These are phyloP conservation scores for Sporothrix phasma DNA, from an alignment of 2,329 filamentous ascomycete species.

Conservation along the genomic window DNA sequence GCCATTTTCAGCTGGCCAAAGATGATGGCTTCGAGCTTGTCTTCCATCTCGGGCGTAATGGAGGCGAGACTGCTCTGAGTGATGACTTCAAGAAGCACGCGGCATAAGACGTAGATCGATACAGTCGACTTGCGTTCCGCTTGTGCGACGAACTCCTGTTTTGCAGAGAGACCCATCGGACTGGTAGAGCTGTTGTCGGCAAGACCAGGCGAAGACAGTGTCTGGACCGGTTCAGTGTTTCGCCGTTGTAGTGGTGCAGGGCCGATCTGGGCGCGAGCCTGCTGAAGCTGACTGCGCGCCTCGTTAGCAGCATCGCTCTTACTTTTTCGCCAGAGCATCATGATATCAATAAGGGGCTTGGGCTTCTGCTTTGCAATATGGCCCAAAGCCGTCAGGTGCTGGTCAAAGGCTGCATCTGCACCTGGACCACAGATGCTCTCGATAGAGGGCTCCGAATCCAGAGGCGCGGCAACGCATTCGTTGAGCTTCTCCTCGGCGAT, in stretches of 20 bases:
- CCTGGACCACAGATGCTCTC: constrained; percentile 86
- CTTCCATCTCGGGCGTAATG: constrained; percentile 85
- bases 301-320: constrained; percentile 83
- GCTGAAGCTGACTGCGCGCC: constrained; percentile 49
- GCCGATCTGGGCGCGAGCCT: constrained; percentile 34
- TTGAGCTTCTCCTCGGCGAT: constrained; percentile 96
- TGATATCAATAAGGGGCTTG: constrained; percentile 88
- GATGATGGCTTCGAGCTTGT: constrained; percentile 88
- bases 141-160: constrained; percentile 63
- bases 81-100: constrained; percentile 89
- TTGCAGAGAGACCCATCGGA: constrained; percentile 35
- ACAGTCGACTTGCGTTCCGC: constrained; percentile 85
- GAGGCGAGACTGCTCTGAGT: constrained; percentile 73
- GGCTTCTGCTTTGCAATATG: constrained; percentile 92
- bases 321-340: constrained; percentile 96
- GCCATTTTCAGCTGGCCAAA: constrained; percentile 89
- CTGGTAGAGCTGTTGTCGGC: constrained; percentile 26
- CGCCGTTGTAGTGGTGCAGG: constrained; percentile 49
- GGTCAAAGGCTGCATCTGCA: constrained; percentile 81
- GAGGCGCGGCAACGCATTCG: constrained; percentile 69
- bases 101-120: constrained; percentile 90
- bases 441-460: constrained; percentile 72
- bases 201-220: constrained; percentile 21
- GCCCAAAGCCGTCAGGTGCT: constrained; percentile 83
- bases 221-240: constrained; percentile 62